phyloP scores from a whole-genome alignment of 345 rosid species.

The Mangifera indica region DNA sequence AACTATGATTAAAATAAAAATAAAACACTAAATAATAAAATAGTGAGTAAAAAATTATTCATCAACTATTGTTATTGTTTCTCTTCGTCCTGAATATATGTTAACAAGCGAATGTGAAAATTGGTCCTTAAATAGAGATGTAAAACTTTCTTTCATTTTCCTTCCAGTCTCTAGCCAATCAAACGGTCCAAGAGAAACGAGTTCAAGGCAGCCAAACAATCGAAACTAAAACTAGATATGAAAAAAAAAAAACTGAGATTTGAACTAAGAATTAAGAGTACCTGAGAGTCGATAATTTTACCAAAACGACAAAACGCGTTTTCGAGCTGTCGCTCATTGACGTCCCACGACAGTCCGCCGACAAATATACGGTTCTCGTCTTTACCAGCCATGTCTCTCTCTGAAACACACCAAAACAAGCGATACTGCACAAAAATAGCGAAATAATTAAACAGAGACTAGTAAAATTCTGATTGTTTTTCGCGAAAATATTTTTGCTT shows the following conservation, averaged over 20 bases:
- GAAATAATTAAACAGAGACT: background rate
- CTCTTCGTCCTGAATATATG: background rate
- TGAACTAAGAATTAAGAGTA: conserved; percentile 15
- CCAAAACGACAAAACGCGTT: conserved; percentile 80
- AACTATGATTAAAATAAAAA: background rate
- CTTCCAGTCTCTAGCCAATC: conserved; percentile 16
- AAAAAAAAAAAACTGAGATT: background rate
- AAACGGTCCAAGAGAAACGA: background rate
- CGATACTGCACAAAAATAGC: conserved; percentile 9
- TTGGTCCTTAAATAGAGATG: background rate
- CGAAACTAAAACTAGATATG: background rate
- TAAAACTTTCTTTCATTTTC: background rate
- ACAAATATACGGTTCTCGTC: conserved; percentile 86
- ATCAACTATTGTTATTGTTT: background rate
- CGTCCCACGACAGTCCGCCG: conserved; percentile 87
- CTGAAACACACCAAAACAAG: conserved; percentile 8
- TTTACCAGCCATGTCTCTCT: conserved; percentile 59
- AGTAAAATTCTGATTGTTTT: background rate
- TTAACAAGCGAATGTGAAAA: background rate
- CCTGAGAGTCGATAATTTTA: conserved; percentile 85
- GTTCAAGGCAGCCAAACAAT: conserved; percentile 15
- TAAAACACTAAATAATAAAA: background rate
- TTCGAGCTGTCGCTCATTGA: conserved; percentile 84
- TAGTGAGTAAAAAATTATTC: background rate
- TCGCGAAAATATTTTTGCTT: background rate